Base-by-base conservation (phyloP, 2,329 filamentous ascomycete species). In the Fusarium torulosum region DNA sequence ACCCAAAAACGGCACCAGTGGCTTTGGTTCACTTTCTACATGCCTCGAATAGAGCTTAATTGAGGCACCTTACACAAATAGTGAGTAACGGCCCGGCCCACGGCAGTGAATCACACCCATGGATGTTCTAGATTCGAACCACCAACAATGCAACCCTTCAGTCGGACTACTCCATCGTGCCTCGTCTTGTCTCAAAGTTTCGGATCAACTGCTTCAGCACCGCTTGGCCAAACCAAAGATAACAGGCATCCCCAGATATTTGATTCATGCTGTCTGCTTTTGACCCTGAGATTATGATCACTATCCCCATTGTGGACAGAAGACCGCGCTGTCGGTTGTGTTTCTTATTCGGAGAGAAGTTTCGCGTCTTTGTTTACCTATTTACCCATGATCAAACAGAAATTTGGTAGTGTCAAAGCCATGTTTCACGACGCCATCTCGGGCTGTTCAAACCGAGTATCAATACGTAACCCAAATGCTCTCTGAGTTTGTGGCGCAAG, bases 21-120 rank as follows among this genome's bases (percentile, higher is more conserved):
- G 65, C 52, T 66, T 66, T 43, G 40, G 35, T 51, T 40, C 27
- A 53, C 47, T 43, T 52, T 55, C 52, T 43, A 49, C 66, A 63
- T 63, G 58, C 56, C 29, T 58, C 49, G 23, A 42, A 50, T 35
- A 53, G 60, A 62, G 66, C 52, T 60, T 42, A 65, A 65, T 46
- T 46, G 54, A 46, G 49, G 33, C 60, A 51, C 45, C 38, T 57
- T 61, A 35, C 50, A 52, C 33, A 58, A 45, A 62, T 53, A 23
- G 35, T 35, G 51, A 63, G 59, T 51, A 69, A 69, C 66, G 66
- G 66, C 66, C 66, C 66, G 66, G 59, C 53, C 66, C 66, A 63
- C 52, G 59, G 52, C 52, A 69, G 45, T 69, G 66, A 69, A 63
- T 61, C 61, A 67, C 46, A 37, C 46, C 50, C 53, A 59, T 62